Evolutionary conservation across 441 rosid species (phyloP).

Genomic region (Pelargonium fulgidum): DNA sequence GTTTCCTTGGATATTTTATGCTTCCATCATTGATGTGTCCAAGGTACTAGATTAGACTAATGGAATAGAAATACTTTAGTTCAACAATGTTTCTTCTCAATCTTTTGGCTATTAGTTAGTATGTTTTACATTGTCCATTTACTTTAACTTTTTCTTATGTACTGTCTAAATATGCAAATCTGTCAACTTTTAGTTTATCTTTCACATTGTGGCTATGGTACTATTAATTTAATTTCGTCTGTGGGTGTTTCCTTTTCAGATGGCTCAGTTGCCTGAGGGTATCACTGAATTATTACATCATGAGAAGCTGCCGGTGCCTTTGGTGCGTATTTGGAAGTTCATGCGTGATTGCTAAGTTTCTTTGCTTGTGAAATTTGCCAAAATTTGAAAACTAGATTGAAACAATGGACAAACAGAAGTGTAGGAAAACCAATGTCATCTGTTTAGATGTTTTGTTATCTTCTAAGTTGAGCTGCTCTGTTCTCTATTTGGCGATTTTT

Average conservation of each 20-base stretch:
- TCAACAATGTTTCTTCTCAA: no score
- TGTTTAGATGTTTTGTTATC: not conserved
- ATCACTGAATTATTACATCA: conserved; percentile 5
- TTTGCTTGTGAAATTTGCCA: conserved; percentile 3
- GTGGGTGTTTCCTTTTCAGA: not conserved
- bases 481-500: no score
- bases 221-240: conserved; percentile 4
- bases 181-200: not conserved
- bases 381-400: conserved; percentile 2
- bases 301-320: conserved; percentile 1
- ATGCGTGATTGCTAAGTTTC: conserved; percentile 4
- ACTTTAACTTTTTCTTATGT: no score
- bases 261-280: conserved; percentile 6
- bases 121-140: no score
- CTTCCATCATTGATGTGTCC: not conserved
- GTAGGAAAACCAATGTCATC: not conserved
- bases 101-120: no score
- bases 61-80: no score
- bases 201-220: not conserved
- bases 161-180: not conserved
- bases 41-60: not conserved
- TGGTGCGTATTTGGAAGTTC: conserved; percentile 42
- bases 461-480: no score
- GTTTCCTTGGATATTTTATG: not conserved
- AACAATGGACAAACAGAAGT: conserved; percentile 1